A percentile compares a stretch with the other conserved stretches of the same genome.
phyloP scores from a whole-genome alignment of 228 moss, liverwort and hornwort genomes.

The Sphagnum magellanicum region DNA sequence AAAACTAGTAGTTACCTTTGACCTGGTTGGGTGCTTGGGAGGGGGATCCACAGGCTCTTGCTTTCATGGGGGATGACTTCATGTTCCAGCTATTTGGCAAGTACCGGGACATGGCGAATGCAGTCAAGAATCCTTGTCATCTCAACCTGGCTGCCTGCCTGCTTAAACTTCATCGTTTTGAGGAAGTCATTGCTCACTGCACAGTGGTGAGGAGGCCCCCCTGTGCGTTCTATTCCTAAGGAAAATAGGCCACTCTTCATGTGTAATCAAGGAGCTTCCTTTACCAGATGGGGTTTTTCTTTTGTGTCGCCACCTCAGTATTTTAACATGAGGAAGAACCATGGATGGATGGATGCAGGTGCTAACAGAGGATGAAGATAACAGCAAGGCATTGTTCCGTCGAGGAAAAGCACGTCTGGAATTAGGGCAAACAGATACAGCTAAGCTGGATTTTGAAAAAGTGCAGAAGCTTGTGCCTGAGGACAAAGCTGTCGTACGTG shows the following conservation, averaged over 20 bases:
- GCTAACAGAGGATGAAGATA: slow-evolving; percentile 67
- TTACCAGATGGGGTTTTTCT: too few species aligned
- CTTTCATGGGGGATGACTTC: slow-evolving; percentile 96
- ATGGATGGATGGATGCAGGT: slow-evolving; percentile 31
- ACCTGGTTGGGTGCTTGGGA: too few species aligned
- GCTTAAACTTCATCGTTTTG: slow-evolving; percentile 78
- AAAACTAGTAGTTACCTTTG: too few species aligned
- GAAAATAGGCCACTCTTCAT: too few species aligned
- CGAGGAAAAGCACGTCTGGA: slow-evolving; percentile 76
- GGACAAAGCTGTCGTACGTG: slow-evolving; percentile 73
- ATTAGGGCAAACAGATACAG: slow-evolving; percentile 79
- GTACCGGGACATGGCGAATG: slow-evolving; percentile 92
- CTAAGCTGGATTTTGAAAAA: slow-evolving; percentile 76
- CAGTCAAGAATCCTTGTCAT: slow-evolving; percentile 86
- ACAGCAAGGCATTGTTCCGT: slow-evolving; percentile 85
- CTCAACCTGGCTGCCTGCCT: slow-evolving; percentile 93
- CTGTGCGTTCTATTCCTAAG: too few species aligned
- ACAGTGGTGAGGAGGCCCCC: slow-evolving; percentile 48
- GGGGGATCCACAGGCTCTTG: slow-evolving; percentile 58
- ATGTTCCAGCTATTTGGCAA: slow-evolving; percentile 98
- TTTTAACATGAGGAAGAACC: not conserved
- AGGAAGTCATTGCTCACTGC: slow-evolving; percentile 91
- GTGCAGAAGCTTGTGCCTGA: slow-evolving; percentile 56
- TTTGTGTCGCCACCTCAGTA: too few species aligned
- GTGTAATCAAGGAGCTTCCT: too few species aligned